Evolutionary conservation across 192 early-diverging fungal genomes (phyloP), one percentile per base, ranked within the genome.

Genomic region (Coemansia sp.): DNA sequence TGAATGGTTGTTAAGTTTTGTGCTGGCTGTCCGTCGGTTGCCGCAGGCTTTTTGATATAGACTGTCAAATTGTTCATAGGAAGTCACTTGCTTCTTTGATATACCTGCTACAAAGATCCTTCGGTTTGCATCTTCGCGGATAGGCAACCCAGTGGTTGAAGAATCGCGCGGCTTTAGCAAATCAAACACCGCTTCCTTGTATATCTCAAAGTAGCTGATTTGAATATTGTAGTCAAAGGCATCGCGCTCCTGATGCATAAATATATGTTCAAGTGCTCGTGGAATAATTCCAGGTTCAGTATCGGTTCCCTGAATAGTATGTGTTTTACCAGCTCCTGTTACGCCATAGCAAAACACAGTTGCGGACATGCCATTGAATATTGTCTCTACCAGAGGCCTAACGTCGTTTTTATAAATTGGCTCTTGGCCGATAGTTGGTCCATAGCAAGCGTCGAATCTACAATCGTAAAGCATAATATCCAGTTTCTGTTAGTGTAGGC

Each of bases 281-380:
- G 85, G 85, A 34, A 89, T 85, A 7, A 89, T 86, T 2, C 88
- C 88, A 0, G 85, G 88, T 7, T 86, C 73, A 1, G 52, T 19
- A 16, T 77, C 67, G 0, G 57, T 74, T 1, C 86, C 86, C 72
- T 85, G 78, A 60, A 89, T 88, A 3, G 88, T 87, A 57, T 85
- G 73, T 12, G 88, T 89, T 41, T 89, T 89, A 31, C 86, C 85
- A 2, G 86, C 86, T 0, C 88, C 87, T 1, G 86, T 89, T 26
- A 87, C 85, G 24, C 88, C 88, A 50, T 88, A 89, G 61, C 85
- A 86, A 62, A 89, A 89, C 49, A 89, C 85, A 0, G 88, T 89
- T 0, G 86, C 84, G 19, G 87, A 81, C 54, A 86, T 56, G 0
- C 86, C 87, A 48, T 61, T 75, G 54, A 87, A 85, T 24, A 85